phyloP scores from a whole-genome alignment of 495 filamentous ascomycete species.

The Pyrenula massariospora region DNA sequence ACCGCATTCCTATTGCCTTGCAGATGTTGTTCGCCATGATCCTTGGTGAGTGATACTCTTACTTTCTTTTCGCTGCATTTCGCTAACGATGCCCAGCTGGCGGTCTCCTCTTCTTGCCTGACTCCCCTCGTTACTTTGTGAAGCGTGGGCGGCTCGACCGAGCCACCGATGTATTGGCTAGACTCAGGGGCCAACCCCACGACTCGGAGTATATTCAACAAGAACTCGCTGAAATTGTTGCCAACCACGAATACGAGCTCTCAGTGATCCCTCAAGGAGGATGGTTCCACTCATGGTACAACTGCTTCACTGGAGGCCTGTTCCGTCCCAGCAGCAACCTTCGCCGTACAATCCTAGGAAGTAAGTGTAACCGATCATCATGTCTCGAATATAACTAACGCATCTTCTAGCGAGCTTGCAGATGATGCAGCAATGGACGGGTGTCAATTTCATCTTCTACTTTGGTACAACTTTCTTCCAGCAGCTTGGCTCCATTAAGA shows the following conservation, averaged over 20 bases:
- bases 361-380: slow-evolving; percentile 34
- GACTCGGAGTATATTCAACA: slow-evolving; percentile 54
- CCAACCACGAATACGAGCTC: slow-evolving; percentile 64
- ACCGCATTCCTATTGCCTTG: slow-evolving; percentile 58
- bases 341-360: slow-evolving; percentile 62
- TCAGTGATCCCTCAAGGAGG: slow-evolving; percentile 43
- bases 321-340: slow-evolving; percentile 48
- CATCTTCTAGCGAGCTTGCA: slow-evolving; percentile 44
- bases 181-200: slow-evolving; percentile 30
- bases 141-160: slow-evolving; percentile 39
- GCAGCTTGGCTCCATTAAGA: slow-evolving; percentile 48
- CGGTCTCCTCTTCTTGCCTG: slow-evolving; percentile 65
- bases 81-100: slow-evolving; percentile 14
- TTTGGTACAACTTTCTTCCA: slow-evolving; percentile 74
- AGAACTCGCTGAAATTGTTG: slow-evolving; percentile 63
- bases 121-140: slow-evolving; percentile 57
- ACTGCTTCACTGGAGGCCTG: slow-evolving; percentile 59
- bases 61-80: slow-evolving; percentile 7
- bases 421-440: slow-evolving; percentile 63
- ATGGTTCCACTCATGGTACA: slow-evolving; percentile 48
- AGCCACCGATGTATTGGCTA: slow-evolving; percentile 25
- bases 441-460: slow-evolving; percentile 93
- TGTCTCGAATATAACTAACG: neutral
- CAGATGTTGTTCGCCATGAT: slow-evolving; percentile 59
- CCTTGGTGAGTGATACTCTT: slow-evolving; percentile 22